phyloP scores from a whole-genome alignment of 2,329 filamentous ascomycete species.

The Botrytis elliptica region DNA sequence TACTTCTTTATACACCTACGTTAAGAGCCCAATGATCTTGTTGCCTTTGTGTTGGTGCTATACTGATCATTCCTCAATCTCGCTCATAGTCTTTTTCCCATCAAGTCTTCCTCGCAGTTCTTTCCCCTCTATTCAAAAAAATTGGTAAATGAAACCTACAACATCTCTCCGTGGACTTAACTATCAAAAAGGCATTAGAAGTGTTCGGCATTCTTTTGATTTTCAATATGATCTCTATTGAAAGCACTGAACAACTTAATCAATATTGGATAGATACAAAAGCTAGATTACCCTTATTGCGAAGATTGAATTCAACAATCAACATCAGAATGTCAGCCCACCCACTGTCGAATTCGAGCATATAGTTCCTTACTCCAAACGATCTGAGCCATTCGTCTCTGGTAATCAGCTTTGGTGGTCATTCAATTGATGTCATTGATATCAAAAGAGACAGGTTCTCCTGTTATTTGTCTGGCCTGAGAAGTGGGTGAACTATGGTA shows the following conservation, averaged over 20 bases:
- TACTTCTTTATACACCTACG: too few relatives aligned
- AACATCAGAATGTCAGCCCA: neutral
- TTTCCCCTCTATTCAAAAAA: neutral
- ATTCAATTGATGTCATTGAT: too few relatives aligned
- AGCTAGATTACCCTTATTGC: neutral
- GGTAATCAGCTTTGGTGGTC: neutral
- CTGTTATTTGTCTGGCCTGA: neutral
- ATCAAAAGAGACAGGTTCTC: neutral
- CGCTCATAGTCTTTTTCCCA: neutral
- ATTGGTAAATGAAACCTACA: neutral
- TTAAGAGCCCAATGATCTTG: fast-evolving
- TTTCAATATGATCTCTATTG: fast-evolving
- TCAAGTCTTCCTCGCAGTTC: neutral
- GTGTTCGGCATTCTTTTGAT: neutral
- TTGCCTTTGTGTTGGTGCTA: fast-evolving
- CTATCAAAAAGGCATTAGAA: fast-evolving
- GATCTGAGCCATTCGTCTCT: neutral
- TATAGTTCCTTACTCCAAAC: neutral
- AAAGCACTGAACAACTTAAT: neutral
- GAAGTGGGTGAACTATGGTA: neutral
- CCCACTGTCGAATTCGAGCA: neutral
- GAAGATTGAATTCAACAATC: neutral
- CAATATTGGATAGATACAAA: neutral
- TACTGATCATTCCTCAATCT: neutral
- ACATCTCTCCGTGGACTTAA: neutral